Conservation (phyloP, 192 early-diverging fungal species). For the Obelidium mucronatum region DNA sequence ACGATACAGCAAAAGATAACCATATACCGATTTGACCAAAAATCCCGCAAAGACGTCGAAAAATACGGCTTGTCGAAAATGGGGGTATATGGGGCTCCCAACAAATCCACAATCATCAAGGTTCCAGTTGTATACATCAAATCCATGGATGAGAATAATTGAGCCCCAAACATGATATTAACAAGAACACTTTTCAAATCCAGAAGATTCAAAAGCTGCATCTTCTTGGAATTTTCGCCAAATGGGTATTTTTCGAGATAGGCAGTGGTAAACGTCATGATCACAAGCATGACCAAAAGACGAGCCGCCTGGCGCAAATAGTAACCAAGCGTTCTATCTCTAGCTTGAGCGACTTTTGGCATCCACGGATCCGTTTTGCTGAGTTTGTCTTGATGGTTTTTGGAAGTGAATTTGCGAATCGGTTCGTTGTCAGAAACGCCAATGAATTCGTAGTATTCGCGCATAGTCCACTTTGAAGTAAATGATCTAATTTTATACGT, state of each 20-base stretch:
- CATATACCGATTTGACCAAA: conserved; percentile 26
- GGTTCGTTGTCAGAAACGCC: conserved; percentile 5
- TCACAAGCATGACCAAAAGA: background rate
- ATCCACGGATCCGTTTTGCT: background rate
- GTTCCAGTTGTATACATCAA: background rate
- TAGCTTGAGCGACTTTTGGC: background rate
- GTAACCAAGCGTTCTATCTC: background rate
- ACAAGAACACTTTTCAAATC: background rate
- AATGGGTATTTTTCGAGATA: conserved; percentile 26
- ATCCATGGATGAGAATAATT: background rate
- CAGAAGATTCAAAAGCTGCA: background rate
- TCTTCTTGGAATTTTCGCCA: background rate
- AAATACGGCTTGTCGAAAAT: conserved; percentile 3
- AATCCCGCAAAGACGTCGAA: conserved; percentile 13
- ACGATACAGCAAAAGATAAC: no score
- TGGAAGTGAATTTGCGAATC: background rate
- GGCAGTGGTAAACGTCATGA: background rate
- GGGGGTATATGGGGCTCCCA: conserved; percentile 9
- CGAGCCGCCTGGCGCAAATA: background rate
- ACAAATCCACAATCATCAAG: background rate
- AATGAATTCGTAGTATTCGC: conserved; percentile 10
- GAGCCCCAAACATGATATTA: background rate
- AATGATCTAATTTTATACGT: background rate
- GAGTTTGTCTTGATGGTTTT: background rate
- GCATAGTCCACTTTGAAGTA: conserved; percentile 1